Evolutionary conservation across 148 eudicot species (phyloP).

Genomic region (Cornus kousa): DNA sequence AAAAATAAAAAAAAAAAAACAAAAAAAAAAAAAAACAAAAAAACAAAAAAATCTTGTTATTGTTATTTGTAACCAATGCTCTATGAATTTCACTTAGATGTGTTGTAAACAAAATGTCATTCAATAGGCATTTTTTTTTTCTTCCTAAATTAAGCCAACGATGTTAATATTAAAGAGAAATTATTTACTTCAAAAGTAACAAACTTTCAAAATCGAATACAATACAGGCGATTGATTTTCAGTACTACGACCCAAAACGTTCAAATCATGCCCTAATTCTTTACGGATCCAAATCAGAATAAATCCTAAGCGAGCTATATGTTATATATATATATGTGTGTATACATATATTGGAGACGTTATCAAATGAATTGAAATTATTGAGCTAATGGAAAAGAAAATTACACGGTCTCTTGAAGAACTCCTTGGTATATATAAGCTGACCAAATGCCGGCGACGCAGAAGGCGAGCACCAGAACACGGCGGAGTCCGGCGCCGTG

Average conservation of each 20-base stretch:
- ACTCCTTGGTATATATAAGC: conserved; percentile 97
- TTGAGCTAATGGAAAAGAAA: conserved; percentile 2
- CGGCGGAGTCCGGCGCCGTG: conserved; percentile 74
- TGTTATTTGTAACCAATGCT: no score
- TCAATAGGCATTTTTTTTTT: neutral
- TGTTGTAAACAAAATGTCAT: neutral
- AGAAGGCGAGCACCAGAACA: conserved; percentile 62
- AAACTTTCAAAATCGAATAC: neutral
- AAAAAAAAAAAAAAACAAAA: no score
- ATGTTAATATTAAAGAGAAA: neutral
- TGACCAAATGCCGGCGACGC: conserved; percentile 91
- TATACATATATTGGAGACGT: neutral
- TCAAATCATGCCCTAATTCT: neutral
- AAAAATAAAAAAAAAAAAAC: no score
- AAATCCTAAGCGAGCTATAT: neutral
- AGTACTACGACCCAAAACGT: neutral
- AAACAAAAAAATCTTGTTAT: no score
- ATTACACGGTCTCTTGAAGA: conserved; percentile 88
- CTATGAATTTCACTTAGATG: no score
- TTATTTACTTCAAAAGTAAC: neutral
- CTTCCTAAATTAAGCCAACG: neutral
- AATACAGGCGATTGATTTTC: neutral
- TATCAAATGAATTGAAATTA: neutral
- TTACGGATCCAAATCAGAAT: neutral
- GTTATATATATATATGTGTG: no score